Conservation (phyloP, 1,284 basidiomycete genomes). For the Ceratobasidium theobromae region DNA sequence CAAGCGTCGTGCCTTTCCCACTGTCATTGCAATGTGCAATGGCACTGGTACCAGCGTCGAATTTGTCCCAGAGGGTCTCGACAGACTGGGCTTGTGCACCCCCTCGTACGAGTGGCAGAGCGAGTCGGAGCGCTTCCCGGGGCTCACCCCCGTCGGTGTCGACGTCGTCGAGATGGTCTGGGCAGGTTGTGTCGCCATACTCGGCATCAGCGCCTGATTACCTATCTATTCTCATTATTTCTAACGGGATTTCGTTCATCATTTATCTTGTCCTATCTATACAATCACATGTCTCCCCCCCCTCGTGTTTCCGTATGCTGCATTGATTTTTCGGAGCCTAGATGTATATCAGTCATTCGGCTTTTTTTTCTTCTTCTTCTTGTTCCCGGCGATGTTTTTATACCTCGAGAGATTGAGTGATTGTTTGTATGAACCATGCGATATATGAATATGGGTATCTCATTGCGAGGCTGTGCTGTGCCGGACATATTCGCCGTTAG, state of each 20-base stretch:
- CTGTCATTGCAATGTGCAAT: constrained; percentile 61
- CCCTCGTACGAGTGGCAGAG: constrained; percentile 31
- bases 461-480: not conserved
- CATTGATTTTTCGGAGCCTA: not conserved
- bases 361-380: constrained; percentile 9
- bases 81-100: constrained; percentile 61
- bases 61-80: constrained; percentile 67
- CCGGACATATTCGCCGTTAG: too few relatives aligned
- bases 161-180: constrained; percentile 80
- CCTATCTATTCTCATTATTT: not conserved
- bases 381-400: too few relatives aligned
- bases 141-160: constrained; percentile 67
- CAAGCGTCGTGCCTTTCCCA: constrained; percentile 32
- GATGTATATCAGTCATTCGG: constrained; percentile 25
- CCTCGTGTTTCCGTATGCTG: constrained; percentile 1
- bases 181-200: constrained; percentile 71
- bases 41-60: constrained; percentile 65
- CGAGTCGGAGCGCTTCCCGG: constrained; percentile 42
- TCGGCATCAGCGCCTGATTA: constrained; percentile 34
- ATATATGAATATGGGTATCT: constrained; percentile 1
- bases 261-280: not conserved
- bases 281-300: constrained; percentile 1
- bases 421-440: constrained; percentile 29
- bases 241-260: not conserved
- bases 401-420: too few relatives aligned